Evolutionary conservation across 2,329 filamentous ascomycete genomes (phyloP).

Genomic region (Penicillium brasilianum): DNA sequence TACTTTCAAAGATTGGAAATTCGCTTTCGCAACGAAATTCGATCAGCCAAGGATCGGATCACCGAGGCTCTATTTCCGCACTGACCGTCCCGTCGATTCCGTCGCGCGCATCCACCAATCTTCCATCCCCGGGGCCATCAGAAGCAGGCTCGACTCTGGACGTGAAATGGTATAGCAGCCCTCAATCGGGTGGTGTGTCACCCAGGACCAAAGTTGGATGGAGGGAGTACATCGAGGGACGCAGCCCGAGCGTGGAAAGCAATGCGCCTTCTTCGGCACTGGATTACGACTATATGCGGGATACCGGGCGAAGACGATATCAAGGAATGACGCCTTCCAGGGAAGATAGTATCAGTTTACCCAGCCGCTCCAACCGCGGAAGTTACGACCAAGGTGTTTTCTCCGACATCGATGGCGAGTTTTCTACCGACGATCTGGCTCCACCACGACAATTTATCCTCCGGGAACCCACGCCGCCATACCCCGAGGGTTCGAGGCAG

Average conservation of each 20-base stretch:
- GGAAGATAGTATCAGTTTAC: conserved; percentile 58
- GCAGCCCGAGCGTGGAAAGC: conserved; percentile 52
- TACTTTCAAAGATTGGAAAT: conserved; percentile 66
- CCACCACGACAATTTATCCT: conserved; percentile 44
- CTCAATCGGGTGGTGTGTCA: conserved; percentile 49
- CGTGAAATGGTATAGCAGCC: conserved; percentile 47
- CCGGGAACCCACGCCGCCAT: conserved; percentile 46
- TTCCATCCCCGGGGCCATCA: conserved; percentile 40
- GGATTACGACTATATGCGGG: conserved; percentile 48
- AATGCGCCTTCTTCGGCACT: conserved; percentile 45
- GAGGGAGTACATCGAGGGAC: conserved; percentile 49
- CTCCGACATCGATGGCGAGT: conserved; percentile 53
- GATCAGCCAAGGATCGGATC: conserved; percentile 39
- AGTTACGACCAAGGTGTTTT: conserved; percentile 67
- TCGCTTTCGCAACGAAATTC: conserved; percentile 59
- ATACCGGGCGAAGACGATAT: conserved; percentile 50
- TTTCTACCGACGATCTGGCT: conserved; percentile 45
- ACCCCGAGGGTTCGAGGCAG: conserved; percentile 50
- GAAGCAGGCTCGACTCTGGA: conserved; percentile 39
- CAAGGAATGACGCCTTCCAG: conserved; percentile 53
- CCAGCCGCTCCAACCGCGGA: conserved; percentile 60
- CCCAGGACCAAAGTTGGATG: conserved; percentile 47
- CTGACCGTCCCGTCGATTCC: conserved; percentile 43
- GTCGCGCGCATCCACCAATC: conserved; percentile 37
- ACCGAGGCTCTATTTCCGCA: conserved; percentile 37